Evolutionary conservation across 768 basidiomycete species (phyloP).

Genomic region (Lyophyllum semitale): DNA sequence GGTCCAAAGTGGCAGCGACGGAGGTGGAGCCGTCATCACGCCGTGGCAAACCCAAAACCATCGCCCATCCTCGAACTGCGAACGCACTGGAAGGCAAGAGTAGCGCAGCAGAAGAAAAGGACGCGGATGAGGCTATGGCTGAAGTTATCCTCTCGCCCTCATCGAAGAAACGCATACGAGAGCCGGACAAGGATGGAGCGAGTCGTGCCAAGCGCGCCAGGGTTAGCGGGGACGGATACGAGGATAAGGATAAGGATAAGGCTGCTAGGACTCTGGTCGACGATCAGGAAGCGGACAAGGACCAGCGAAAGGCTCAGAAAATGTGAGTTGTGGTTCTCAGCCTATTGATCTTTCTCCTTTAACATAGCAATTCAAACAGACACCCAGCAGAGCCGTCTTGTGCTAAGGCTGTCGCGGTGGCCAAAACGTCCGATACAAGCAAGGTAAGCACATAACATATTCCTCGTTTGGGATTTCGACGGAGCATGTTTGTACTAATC

Average conservation of each 20-base stretch:
- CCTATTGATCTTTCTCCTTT: neutral
- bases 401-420: neutral
- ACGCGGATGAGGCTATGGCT: neutral
- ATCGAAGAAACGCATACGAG: slow-evolving; percentile 9
- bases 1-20: neutral
- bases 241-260: neutral
- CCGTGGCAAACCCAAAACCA: neutral
- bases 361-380: neutral
- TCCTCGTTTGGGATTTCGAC: neutral
- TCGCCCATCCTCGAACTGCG: neutral
- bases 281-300: neutral
- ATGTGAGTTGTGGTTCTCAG: neutral
- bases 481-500: neutral
- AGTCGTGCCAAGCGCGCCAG: slow-evolving; percentile 3
- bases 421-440: neutral
- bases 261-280: neutral
- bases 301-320: slow-evolving; percentile 3
- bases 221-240: neutral
- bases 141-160: neutral
- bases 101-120: neutral
- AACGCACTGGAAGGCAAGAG: neutral
- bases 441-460: neutral
- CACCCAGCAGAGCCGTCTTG: neutral
- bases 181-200: neutral
- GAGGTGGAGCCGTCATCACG: neutral